Conservation (phyloP, 1,284 basidiomycete genomes). For the Trametes hirsuta region DNA sequence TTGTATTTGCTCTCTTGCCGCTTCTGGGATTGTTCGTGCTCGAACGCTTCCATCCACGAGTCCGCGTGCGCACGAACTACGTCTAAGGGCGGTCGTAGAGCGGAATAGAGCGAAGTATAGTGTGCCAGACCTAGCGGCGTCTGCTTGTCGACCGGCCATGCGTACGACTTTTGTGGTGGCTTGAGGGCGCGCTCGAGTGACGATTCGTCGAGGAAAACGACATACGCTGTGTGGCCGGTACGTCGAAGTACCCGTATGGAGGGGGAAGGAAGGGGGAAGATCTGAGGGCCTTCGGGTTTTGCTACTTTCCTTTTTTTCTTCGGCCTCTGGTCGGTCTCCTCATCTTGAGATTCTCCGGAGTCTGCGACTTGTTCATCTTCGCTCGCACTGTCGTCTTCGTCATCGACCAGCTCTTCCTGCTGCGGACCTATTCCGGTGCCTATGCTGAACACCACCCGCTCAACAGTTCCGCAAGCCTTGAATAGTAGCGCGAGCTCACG, state of each 20-base stretch:
- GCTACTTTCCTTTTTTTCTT: slow-evolving; percentile 49
- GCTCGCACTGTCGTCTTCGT: slow-evolving; percentile 39
- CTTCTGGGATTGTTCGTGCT: slow-evolving; percentile 66
- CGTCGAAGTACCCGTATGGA: slow-evolving; percentile 59
- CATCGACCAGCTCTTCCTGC: slow-evolving; percentile 36
- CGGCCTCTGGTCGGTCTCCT: slow-evolving; percentile 40
- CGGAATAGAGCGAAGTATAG: slow-evolving; percentile 64
- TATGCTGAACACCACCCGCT: slow-evolving; percentile 67
- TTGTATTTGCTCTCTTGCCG: slow-evolving; percentile 69
- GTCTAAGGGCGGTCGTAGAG: slow-evolving; percentile 73
- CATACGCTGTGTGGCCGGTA: slow-evolving; percentile 70
- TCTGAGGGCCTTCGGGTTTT: slow-evolving; percentile 44
- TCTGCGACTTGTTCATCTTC: slow-evolving; percentile 42
- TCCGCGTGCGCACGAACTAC: slow-evolving; percentile 77
- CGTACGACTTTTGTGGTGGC: slow-evolving; percentile 45
- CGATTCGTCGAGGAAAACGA: slow-evolving; percentile 78
- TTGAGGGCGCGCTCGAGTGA: slow-evolving; percentile 69
- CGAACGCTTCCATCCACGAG: slow-evolving; percentile 73
- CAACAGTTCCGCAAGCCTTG: slow-evolving; percentile 74
- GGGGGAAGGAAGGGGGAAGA: slow-evolving; percentile 59
- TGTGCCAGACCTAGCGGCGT: slow-evolving; percentile 71
- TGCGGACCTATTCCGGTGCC: slow-evolving; percentile 34
- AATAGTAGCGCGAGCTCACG: slow-evolving; percentile 76
- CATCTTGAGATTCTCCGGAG: slow-evolving; percentile 34
- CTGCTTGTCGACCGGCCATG: slow-evolving; percentile 61